phyloP scores from a whole-genome alignment of 805 yeast species.

The Suhomyces emberorum region DNA sequence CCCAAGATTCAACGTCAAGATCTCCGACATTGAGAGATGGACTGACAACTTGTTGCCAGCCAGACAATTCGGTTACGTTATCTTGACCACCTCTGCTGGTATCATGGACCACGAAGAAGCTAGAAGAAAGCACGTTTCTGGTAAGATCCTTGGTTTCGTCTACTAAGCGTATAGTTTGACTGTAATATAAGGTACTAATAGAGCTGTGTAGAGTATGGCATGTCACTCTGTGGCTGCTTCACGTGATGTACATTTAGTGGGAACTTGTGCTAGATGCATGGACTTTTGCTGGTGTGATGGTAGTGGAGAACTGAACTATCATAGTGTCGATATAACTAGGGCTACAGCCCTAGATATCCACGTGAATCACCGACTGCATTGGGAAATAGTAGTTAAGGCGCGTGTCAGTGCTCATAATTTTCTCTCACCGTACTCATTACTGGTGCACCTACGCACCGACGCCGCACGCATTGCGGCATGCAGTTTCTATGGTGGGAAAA shows the following conservation, averaged over 20 bases:
- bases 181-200: conserved; percentile 3
- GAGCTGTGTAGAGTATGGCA: not conserved
- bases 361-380: no score
- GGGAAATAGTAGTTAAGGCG: not conserved
- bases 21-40: conserved; percentile 96
- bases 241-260: no score
- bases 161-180: conserved; percentile 50
- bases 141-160: conserved; percentile 97
- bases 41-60: conserved; percentile 97
- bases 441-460: not conserved
- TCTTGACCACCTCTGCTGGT: conserved; percentile 98
- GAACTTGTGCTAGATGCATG: no score
- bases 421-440: not conserved
- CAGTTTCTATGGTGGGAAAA: conserved; percentile 2
- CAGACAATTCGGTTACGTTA: conserved; percentile 97
- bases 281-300: no score
- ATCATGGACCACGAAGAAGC: conserved; percentile 99
- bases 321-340: not conserved
- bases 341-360: conserved; percentile 2
- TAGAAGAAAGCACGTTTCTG: conserved; percentile 99
- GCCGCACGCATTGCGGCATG: conserved; percentile 6
- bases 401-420: not conserved
- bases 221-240: no score
- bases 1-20: conserved; percentile 97
- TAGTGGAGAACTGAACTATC: no score